Conservation (phyloP, 2,329 filamentous ascomycete species). For the Lasiodiplodia gonubiensis region DNA sequence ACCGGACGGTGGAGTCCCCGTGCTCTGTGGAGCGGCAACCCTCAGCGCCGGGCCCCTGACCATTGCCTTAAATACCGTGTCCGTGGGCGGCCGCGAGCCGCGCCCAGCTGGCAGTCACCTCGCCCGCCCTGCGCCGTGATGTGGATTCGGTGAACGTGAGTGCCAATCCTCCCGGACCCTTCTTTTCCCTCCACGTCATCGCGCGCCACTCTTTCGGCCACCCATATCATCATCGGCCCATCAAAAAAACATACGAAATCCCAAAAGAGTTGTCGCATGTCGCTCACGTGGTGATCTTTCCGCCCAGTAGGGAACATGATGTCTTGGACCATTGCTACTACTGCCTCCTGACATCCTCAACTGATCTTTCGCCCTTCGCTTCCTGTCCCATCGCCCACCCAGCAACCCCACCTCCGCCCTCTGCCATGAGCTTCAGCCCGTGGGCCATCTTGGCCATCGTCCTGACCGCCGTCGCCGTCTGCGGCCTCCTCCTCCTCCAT, state of each 20-base stretch:
- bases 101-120: background rate
- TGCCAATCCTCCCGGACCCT: slow-evolving; percentile 8
- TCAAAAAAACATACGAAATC: background rate
- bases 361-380: background rate
- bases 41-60: slow-evolving; percentile 3
- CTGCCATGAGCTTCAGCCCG: slow-evolving; percentile 2
- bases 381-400: background rate
- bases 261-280: background rate
- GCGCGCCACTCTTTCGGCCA: slow-evolving; percentile 4
- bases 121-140: background rate
- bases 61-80: slow-evolving; percentile 16
- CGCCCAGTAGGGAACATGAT: slow-evolving; percentile 2
- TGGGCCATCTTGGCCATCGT: slow-evolving; percentile 21
- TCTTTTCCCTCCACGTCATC: slow-evolving; percentile 10
- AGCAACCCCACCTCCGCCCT: background rate
- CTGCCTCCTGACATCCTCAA: slow-evolving; percentile 2
- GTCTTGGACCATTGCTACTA: slow-evolving; percentile 7
- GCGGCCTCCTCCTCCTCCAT: slow-evolving; percentile 10
- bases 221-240: slow-evolving; percentile 22
- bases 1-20: slow-evolving; percentile 5
- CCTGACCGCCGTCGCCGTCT: slow-evolving; percentile 11
- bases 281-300: slow-evolving; percentile 11
- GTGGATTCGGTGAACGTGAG: slow-evolving; percentile 17
- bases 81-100: background rate
- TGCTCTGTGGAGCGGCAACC: slow-evolving; percentile 7